A percentile compares a stretch with the other conserved stretches of the same genome.
Conservation (phyloP, 768 basidiomycete genomes). For the Leccinum boreale region DNA sequence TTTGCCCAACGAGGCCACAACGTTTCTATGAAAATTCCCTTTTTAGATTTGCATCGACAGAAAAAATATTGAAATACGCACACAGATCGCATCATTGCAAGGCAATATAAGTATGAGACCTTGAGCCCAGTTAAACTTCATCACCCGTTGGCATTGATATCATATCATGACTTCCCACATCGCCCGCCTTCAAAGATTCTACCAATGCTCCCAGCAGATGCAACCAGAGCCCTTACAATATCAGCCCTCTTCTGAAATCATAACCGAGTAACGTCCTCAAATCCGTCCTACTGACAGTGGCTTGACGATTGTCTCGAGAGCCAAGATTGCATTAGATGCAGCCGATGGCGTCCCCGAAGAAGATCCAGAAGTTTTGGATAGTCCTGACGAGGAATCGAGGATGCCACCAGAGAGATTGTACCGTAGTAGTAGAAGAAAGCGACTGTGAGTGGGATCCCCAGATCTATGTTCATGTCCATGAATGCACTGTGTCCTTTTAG, state of each 20-base stretch:
- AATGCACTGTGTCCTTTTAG: no score
- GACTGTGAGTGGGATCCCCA: slow-evolving; percentile 47
- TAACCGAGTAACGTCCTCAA: neutral
- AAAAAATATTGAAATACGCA: no score
- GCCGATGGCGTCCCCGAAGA: slow-evolving; percentile 57
- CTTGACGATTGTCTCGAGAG: no score
- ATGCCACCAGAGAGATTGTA: slow-evolving; percentile 45
- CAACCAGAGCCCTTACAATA: neutral
- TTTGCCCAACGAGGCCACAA: no score
- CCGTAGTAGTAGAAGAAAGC: slow-evolving; percentile 61
- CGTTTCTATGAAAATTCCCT: no score
- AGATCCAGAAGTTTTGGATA: slow-evolving; percentile 74
- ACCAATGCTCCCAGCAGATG: neutral
- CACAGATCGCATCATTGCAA: no score
- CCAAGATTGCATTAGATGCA: slow-evolving; percentile 42
- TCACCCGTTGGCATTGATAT: no score
- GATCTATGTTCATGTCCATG: slow-evolving; percentile 20
- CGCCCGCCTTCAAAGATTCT: neutral
- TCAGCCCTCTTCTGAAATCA: neutral
- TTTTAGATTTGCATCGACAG: no score
- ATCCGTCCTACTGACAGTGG: no score
- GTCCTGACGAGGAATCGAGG: slow-evolving; percentile 72
- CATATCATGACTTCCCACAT: neutral
- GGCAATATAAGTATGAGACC: no score
- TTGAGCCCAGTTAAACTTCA: no score